Base-by-base conservation (phyloP, 164 flowering plant genomes). In the Taxillus chinensis region DNA sequence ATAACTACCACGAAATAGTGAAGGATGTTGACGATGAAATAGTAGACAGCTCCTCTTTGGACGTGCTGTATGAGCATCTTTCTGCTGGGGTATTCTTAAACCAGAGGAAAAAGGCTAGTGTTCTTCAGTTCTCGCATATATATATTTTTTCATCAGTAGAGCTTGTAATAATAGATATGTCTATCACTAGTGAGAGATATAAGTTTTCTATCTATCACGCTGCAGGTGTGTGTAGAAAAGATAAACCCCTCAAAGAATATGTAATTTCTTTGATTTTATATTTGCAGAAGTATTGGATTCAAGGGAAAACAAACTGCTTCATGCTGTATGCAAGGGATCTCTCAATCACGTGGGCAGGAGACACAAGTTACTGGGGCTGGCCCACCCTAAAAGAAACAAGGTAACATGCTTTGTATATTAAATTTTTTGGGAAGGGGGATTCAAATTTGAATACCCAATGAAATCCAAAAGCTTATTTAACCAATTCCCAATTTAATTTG, bases 221-320 rank as follows among this genome's bases (percentile, higher is more conserved):
- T 27, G 27, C 27, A 27, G 2, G 27, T 27, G 27, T 27, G 27
- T 27, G 27, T 27, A 27, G 27, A 27, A 27, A 27, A 27, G 27
- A 27, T 27, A 27, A 27, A 27, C 27, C 0, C 0, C 27, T 27
- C 2, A 27, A 27, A 27, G 27, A 27, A 27, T 27, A 27, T 27
- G 27, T 27, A 14, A 9, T 49, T 49, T 49, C 52, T 1, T 14
- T n/a, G n/a, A 9, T 14, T 9, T 49, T 14, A 6, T 17, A 53
- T 13, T n/a, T 8, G 58, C 58, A 55, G 58, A 55, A 15, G 58
- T 55, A 55, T 16, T 55, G 58, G 58, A 55, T 38, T 6, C 37
- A 55, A 3, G 38, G 16, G 12, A 3, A 7, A 14, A n/a, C 58
- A 8, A 55, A 8, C 58, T 55, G 58, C 40, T 55, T 55, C 58